Conservation (phyloP, 108 stramenopile genomes). For the Nitzschia palea region DNA sequence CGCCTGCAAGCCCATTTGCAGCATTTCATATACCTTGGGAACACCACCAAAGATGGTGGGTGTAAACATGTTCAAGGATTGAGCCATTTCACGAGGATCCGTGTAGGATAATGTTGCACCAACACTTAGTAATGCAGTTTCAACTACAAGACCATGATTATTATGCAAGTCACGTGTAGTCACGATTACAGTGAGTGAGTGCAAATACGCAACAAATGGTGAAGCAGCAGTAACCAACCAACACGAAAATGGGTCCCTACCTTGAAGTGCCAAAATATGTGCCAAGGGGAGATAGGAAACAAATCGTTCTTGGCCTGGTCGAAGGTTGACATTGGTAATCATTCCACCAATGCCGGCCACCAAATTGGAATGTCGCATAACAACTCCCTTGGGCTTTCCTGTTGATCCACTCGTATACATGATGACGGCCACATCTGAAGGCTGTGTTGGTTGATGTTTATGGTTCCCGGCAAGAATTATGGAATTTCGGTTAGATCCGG, state of each 20-base stretch:
- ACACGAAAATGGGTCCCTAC: too few species aligned
- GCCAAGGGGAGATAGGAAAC: constrained; percentile 30
- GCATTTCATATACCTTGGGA: constrained; percentile 38
- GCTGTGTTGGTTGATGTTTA: too few species aligned
- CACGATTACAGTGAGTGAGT: too few species aligned
- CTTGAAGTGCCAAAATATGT: constrained; percentile 25
- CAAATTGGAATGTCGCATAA: constrained; percentile 85
- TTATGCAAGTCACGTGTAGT: too few species aligned
- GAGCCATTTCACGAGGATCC: constrained; percentile 9
- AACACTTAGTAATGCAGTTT: constrained; percentile 7
- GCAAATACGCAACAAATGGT: too few species aligned
- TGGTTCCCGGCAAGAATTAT: too few species aligned
- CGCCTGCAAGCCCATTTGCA: constrained; percentile 10
- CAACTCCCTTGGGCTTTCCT: constrained; percentile 96
- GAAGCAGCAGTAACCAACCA: too few species aligned
- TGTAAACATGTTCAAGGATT: constrained; percentile 6
- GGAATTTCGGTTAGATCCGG: too few species aligned
- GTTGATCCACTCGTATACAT: constrained; percentile 53
- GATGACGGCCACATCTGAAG: constrained; percentile 21
- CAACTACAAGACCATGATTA: too few species aligned
- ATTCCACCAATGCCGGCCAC: constrained; percentile 51
- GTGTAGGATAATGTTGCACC: constrained; percentile 14
- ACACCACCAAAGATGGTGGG: constrained; percentile 26
- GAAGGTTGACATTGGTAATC: background rate
- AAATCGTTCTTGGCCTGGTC: constrained; percentile 7